Percentiles rank a stretch among this genome's conserved stretches.
Evolutionary conservation across 306 rosid genomes (phyloP).

Genomic region (Cyamopsis tetragonoloba): DNA sequence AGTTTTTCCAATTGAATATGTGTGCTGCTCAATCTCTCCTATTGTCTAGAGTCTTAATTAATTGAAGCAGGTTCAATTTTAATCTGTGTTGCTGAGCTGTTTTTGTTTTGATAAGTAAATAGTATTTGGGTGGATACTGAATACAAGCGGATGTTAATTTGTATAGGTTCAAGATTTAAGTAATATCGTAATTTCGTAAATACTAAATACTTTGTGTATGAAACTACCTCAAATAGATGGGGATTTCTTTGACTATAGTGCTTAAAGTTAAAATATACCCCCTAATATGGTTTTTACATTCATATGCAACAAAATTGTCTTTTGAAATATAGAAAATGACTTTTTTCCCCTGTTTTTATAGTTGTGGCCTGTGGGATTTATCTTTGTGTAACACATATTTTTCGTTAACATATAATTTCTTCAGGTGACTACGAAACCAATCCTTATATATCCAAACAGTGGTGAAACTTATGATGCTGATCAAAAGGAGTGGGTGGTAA

Average conservation of each 20-base stretch:
- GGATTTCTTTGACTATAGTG: neutral
- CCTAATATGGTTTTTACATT: neutral
- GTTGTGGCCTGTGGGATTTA: neutral
- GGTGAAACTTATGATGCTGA: conserved; percentile 54
- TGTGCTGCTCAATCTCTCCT: neutral
- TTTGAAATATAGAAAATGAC: neutral
- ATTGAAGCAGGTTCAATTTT: conserved; percentile 5
- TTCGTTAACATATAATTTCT: conserved; percentile 20
- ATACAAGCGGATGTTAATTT: conserved; percentile 20
- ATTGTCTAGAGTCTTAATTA: neutral
- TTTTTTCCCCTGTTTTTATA: neutral
- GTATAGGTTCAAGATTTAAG: conserved; percentile 1
- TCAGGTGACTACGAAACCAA: conserved; percentile 52
- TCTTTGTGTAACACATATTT: neutral
- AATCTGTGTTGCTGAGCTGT: conserved; percentile 6
- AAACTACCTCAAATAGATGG: neutral
- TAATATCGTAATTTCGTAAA: conserved; percentile 24
- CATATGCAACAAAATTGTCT: neutral
- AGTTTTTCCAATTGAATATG: neutral
- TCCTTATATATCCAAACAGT: conserved; percentile 55
- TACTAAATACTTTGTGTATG: too few relatives aligned
- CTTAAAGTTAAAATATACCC: neutral
- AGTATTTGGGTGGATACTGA: conserved; percentile 5
- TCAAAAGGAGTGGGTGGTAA: conserved; percentile 48
- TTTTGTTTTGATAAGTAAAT: neutral